phyloP scores from a whole-genome alignment of 164 flowering plant species.

The grape (Vitis vinifera) region DNA sequence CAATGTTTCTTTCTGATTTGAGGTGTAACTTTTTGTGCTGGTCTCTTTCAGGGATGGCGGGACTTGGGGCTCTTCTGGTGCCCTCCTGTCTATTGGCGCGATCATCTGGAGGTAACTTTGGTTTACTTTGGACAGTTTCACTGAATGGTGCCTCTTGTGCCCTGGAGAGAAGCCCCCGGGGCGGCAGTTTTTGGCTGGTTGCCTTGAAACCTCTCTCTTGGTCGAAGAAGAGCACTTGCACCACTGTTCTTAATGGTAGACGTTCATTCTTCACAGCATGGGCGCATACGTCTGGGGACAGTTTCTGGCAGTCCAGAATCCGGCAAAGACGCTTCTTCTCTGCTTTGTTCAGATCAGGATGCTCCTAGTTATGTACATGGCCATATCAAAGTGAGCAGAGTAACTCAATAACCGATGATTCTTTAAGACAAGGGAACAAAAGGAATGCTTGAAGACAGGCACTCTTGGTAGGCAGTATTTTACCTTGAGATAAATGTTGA shows the following conservation, averaged over 20 bases:
- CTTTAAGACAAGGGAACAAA: too few relatives aligned
- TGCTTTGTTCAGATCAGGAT: conserved; percentile 61
- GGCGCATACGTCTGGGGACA: conserved; percentile 64
- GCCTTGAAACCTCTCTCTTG: conserved; percentile 52
- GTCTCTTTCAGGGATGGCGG: conserved; percentile 11
- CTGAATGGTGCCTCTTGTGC: conserved; percentile 3
- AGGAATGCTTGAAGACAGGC: too few relatives aligned
- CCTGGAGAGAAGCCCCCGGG: conserved; percentile 2
- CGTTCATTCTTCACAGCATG: conserved; percentile 81
- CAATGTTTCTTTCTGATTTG: conserved; percentile 16
- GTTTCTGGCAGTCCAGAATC: conserved; percentile 68
- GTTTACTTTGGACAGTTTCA: conserved; percentile 11
- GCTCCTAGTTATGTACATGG: conserved; percentile 40
- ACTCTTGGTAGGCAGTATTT: not conserved
- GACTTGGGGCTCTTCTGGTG: not conserved
- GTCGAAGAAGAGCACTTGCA: conserved; percentile 82
- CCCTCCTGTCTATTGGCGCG: conserved; percentile 1
- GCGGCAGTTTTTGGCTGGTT: conserved; percentile 10
- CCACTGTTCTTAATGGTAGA: conserved; percentile 84
- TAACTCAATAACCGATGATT: too few relatives aligned
- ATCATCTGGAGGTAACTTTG: conserved; percentile 17
- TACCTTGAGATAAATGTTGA: conserved; percentile 86
- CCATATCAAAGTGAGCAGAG: not conserved
- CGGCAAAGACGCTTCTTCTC: conserved; percentile 78
- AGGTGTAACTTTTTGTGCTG: conserved; percentile 3